phyloP scores from a whole-genome alignment of 176 grass and related monocot genomes.

The Pontederia paniculata region DNA sequence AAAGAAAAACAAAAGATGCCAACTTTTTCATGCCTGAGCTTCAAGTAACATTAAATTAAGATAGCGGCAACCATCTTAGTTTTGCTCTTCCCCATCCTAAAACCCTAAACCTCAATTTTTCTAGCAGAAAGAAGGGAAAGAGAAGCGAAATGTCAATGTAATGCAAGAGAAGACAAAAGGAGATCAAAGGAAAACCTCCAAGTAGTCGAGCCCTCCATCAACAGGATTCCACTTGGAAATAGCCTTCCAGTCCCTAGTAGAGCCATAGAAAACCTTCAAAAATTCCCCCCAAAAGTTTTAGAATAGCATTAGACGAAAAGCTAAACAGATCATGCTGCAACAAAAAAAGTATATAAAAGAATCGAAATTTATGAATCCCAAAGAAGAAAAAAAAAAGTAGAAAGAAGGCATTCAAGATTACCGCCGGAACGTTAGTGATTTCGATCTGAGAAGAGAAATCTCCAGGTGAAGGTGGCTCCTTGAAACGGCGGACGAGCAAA shows the following conservation, averaged over 20 bases:
- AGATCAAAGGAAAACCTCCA: conserved; percentile 38
- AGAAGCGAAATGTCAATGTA: neutral
- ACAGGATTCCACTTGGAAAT: conserved; percentile 56
- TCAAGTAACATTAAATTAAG: too few species aligned
- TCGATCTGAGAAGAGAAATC: conserved; percentile 15
- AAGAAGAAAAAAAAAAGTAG: neutral
- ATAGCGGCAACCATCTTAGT: too few species aligned
- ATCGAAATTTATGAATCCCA: neutral
- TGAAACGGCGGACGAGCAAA: conserved; percentile 2
- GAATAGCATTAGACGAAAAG: neutral
- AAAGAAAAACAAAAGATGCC: too few species aligned
- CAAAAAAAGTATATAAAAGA: neutral
- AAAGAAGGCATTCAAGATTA: neutral
- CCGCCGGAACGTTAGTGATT: conserved; percentile 3
- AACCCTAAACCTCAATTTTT: too few species aligned
- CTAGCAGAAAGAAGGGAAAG: too few species aligned
- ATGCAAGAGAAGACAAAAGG: neutral
- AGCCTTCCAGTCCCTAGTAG: conserved; percentile 41
- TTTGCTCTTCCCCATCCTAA: too few species aligned
- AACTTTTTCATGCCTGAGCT: too few species aligned
- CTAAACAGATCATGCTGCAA: neutral
- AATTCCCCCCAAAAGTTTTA: neutral
- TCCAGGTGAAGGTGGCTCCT: neutral
- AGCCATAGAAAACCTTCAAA: conserved; percentile 50
- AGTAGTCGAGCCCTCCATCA: conserved; percentile 73